These are phyloP conservation scores for Ustilago loliicola DNA, from an alignment of 1,284 basidiomycete species.

Conservation along the genomic window DNA sequence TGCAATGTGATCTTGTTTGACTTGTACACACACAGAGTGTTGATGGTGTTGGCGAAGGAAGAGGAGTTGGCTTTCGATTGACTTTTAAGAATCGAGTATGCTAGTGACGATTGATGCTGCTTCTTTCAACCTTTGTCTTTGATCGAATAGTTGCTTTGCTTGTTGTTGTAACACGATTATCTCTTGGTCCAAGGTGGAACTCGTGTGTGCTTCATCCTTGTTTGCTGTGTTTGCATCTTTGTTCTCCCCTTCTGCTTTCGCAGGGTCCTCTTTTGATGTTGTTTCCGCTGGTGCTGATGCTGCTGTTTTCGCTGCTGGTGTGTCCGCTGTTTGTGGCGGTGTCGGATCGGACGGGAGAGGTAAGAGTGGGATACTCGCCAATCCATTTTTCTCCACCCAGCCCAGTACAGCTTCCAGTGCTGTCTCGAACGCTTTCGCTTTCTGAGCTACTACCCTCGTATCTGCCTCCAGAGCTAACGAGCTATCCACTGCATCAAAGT, in stretches of 20 bases:
- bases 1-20: neutral
- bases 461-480: constrained; percentile 13
- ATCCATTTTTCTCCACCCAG: constrained; percentile 38
- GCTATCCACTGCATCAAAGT: constrained; percentile 36
- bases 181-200: neutral
- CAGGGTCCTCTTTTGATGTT: neutral
- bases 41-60: neutral
- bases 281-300: neutral
- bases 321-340: neutral
- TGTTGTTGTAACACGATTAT: constrained; percentile 21
- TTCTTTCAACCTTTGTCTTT: constrained; percentile 37
- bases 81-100: constrained; percentile 41
- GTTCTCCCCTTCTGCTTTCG: neutral
- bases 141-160: constrained; percentile 39
- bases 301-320: neutral
- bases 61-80: neutral
- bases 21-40: neutral
- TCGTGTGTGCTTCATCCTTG: neutral
- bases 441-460: constrained; percentile 12
- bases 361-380: constrained; percentile 30
- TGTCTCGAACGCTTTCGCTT: constrained; percentile 15
- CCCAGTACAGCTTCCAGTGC: constrained; percentile 15
- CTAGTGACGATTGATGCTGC: constrained; percentile 33
- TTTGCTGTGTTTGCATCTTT: neutral
- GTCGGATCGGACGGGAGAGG: neutral